A percentile compares a stretch with the other conserved stretches of the same genome.
These are phyloP conservation scores for Saturnispora galanensis DNA, from an alignment of 805 yeast species.

Conservation along the genomic window DNA sequence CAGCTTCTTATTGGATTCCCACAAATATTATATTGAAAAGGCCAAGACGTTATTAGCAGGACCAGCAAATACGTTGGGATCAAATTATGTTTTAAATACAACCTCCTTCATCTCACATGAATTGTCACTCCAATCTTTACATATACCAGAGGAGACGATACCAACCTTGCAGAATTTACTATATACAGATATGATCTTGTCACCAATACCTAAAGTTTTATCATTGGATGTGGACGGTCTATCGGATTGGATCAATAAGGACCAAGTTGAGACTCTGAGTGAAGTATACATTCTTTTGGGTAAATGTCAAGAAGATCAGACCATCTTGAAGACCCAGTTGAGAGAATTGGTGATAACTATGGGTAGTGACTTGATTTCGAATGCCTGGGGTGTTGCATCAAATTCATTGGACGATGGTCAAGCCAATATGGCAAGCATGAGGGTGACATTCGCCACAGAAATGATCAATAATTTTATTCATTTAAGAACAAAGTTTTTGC, in stretches of 20 bases:
- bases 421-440: conserved; percentile 7
- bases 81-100: conserved; percentile 44
- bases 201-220: conserved; percentile 48
- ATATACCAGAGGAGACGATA: conserved; percentile 43
- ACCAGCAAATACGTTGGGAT: conserved; percentile 30
- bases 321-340: conserved; percentile 39
- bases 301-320: conserved; percentile 45
- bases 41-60: conserved; percentile 35
- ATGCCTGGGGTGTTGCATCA: conserved; percentile 19
- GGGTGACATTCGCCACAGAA: conserved; percentile 44
- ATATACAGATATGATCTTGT: conserved; percentile 48
- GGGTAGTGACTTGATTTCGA: conserved; percentile 33
- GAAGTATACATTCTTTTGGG: conserved; percentile 40
- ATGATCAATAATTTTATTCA: conserved; percentile 57
- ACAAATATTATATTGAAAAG: conserved; percentile 41
- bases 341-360: conserved; percentile 35
- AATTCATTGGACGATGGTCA: conserved; percentile 17
- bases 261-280: conserved; percentile 33
- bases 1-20: conserved; percentile 42
- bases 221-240: conserved; percentile 46
- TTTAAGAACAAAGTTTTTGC: conserved; percentile 41
- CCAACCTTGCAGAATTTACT: conserved; percentile 47
- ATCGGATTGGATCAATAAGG: conserved; percentile 42
- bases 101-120: conserved; percentile 53
- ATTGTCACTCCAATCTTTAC: conserved; percentile 42